Evolutionary conservation across 1,284 basidiomycete genomes (phyloP).

Genomic region (Microbotryomycetes sp.): DNA sequence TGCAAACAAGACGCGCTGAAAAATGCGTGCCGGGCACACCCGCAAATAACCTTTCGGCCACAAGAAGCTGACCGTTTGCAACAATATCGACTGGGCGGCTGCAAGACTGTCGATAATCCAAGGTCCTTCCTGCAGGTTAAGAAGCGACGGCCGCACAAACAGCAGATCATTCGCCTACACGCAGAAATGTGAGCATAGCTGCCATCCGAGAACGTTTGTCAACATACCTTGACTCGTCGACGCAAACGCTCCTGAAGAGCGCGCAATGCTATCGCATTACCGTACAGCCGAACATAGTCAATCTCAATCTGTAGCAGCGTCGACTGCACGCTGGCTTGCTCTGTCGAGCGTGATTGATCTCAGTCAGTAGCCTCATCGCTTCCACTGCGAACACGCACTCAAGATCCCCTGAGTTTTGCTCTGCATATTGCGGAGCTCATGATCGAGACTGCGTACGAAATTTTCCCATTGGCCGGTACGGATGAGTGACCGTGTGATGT

Average conservation of each 20-base stretch:
- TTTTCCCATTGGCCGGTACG: constrained; percentile 26
- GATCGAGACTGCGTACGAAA: constrained; percentile 26
- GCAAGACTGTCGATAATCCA: constrained; percentile 31
- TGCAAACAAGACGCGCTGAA: constrained; percentile 28
- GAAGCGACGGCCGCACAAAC: constrained; percentile 28
- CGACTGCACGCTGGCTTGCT: constrained; percentile 24
- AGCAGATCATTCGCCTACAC: constrained; percentile 19
- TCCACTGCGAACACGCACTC: constrained; percentile 2
- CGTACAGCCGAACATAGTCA: constrained; percentile 25
- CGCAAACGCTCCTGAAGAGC: constrained; percentile 26
- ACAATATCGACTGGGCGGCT: constrained; percentile 27
- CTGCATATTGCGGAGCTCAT: constrained; percentile 23
- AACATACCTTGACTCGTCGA: constrained; percentile 22
- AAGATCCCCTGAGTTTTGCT: constrained; percentile 19
- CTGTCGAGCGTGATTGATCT: neutral
- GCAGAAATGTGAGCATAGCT: neutral
- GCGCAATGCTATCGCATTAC: constrained; percentile 25
- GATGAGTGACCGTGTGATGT: constrained; percentile 23
- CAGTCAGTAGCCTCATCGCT: neutral
- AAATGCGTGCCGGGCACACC: constrained; percentile 22
- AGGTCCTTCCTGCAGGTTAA: constrained; percentile 30
- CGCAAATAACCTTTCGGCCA: constrained; percentile 24
- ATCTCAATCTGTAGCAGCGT: constrained; percentile 29
- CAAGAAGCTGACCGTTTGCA: constrained; percentile 24
- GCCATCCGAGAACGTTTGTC: neutral